Base-by-base conservation (phyloP, 495 filamentous ascomycete species). In the Wilcoxina mikolae region DNA sequence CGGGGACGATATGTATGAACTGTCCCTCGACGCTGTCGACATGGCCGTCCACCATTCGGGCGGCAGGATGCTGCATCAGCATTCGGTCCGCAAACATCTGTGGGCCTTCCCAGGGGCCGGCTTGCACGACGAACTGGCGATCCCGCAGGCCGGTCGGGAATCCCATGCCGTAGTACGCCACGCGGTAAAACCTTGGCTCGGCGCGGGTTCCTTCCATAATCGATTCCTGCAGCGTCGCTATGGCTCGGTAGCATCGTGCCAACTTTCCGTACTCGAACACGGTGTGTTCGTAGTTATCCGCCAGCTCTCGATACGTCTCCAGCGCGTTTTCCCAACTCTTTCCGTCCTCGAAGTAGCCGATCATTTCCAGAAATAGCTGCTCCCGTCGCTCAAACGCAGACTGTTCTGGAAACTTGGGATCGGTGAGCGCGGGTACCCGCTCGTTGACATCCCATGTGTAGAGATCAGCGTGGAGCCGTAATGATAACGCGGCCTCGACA, bases 111-210 rank as follows among this genome's bases (percentile, higher is more conserved):
- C 72, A 78, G 1, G 83, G 75, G 5, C 78, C 76, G 2, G 81
- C 87, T 69, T 96, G 85, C 56, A 90, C 93, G 44, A 99, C 83
- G 65, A 87, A 96, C 53, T 94, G 83, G 69, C 94, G 93, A 65
- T 95, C 89, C 49, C 87, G 77, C 41, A 96, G 64, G 33, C 73
- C 80, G 2, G 76, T 46, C 10, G 86, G 86, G 69, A 96, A 98
- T 0, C 93, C 91, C 48, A 96, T 79, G 18, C 91, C 91, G 63
- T 82, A 83, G 71, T 89, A 99, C 31, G 81, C 74, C 22, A 96
- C 88, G 43, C 87, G 85, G 76, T 93, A 99, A 70, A 94, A 96
- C 53, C 87, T 80, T 1, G 85, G 82, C 60, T 81, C 80, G 31
- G 81, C 70, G 58, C 78, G 81, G 26, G 87, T 80, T 54, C 85